Evolutionary conservation across 2,329 filamentous ascomycete genomes (phyloP), one percentile per base, ranked within the genome.

Genomic region (Gliomastix tumulicola): DNA sequence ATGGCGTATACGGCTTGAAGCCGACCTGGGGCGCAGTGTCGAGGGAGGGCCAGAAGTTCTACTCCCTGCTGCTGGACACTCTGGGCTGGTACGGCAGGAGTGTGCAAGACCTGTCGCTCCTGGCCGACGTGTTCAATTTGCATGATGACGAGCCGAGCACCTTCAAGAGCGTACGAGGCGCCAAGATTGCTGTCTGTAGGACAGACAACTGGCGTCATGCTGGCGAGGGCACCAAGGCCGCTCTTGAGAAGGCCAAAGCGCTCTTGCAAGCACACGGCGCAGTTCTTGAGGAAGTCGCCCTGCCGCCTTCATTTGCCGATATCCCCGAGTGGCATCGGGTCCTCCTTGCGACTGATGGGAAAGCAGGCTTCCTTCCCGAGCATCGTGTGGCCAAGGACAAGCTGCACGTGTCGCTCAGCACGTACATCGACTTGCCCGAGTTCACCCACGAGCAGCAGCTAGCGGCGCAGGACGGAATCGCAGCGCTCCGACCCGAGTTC

Each of bases 1-100:
- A 76, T 41, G 79, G 79, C 6, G 63, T 79, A 5, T 84, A 77
- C 39, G 78, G 66, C 0, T 60, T 82, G 37, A 84, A 84, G 49
- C 79, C 80, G 3, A 84, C 79, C 0, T 83, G 76, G 76, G 73
- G 72, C 37, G 57, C 74, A 1, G 69, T 84, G 22, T 76, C 71
- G 0, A 63, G 76, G 0, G 79, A 84, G 48, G 79, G 80, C 0
- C 63, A 71, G 31, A 77, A 74, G 50, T 59, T 76, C 3, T 79
- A 73, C 45, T 73, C 75, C 1, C 55, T 75, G 2, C 74, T 66
- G 2, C 61, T 78, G 6, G 81, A 84, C 46, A 84, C 80, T 0
- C 47, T 81, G 1, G 80, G 81, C 3, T 57, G 82, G 11, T 82
- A 72, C 39, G 66, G 74, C 0, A 69, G 79, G 1, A 68, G 62